Evolutionary conservation across 2,329 filamentous ascomycete genomes (phyloP), one percentile per base, ranked within the genome.

Genomic region (Cucurbitaria berberidis): DNA sequence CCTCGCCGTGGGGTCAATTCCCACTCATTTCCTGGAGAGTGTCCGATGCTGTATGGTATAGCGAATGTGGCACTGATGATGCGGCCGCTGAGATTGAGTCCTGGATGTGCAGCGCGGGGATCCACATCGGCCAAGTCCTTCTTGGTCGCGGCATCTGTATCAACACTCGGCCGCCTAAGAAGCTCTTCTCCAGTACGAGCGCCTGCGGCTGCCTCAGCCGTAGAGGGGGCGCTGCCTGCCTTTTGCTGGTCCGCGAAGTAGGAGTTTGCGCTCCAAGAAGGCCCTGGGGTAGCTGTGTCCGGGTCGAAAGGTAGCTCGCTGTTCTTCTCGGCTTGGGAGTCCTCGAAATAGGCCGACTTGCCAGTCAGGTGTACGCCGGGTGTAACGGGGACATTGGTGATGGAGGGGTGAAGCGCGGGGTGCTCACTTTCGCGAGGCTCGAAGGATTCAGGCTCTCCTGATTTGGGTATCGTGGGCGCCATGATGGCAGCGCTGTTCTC

Each of bases 1-100:
- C 93, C 93, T 55, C 89, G 89, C 22, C 93, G 89, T 55, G 86
- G 81, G 64, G 85, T 86, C 49, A 97, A 79, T 70, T 90, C 86
- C 85, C 85, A 88, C 57, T 84, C 80, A 19, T 78, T 77, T 15
- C 80, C 80, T 19, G 78, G 72, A 29, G 78, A 77, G 60, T 82
- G 82, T 21, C 77, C 76, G 35, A 87, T 72, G 59, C 81, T 84
- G 74, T 86, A 86, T 1, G 86, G 86, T 21, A 88, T 82, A 59
- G 82, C 84, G 60, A 86, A 86, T 11, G 84, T 82, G 19, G 84
- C 86, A 61, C 84, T 87, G 68, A 89, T 87, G 57, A 88, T 77
- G 52, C 82, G 80, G 16, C 86, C 86, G 53, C 82, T 86, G 44
- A 88, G 76, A 38, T 81, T 79, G 24, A 89, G 75, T 13, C 77